Base-by-base conservation (phyloP, 2,329 filamentous ascomycete species). In the Colletotrichum horii region DNA sequence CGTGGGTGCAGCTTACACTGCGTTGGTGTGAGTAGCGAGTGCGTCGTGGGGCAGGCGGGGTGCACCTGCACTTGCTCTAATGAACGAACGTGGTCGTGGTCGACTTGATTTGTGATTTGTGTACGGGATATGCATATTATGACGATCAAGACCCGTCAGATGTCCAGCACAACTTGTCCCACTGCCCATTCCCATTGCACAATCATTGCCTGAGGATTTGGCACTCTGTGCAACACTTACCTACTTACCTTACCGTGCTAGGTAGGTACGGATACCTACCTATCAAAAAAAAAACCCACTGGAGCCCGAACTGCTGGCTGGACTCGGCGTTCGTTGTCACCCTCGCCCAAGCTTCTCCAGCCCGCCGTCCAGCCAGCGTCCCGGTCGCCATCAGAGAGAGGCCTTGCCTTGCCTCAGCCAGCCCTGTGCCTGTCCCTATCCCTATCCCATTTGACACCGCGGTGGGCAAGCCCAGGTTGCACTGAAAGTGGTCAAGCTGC, bases 401-500 rank as follows among this genome's bases (percentile, higher is more conserved):
- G 28, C 28, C 28, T 14, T 24, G 43, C 43, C 43, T 52, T 22
- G 43, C 43, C 43, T 52, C 43, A 52, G 43, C 43, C 43, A 52
- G 43, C 43, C 43, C 43, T 52, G 43, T 52, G n/a, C 43, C n/a
- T 52, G 43, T 52, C 36, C 34, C 34, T 24, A 22, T 60, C 24
- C 58, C 34, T 8, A 24, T 34, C 61, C 61, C 61, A 64, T 64
- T 43, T 64, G 32, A 64, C 61, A 26, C n/a, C 43, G 6, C 43
- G 43, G 43, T 22, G 43, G 43, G 22, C 43, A 61, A 34, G n/a
- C 6, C 30, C n/a, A 43, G 30, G 71, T 74, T 43, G 32, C 66
- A 56, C 38, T 55, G 66, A 28, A 58, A 73, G 70, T 72, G 70
- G 56, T 52, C 32, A 56, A 60, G 60, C 71, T 70, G 32, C 58